Conservation (phyloP, 2,329 filamentous ascomycete species). For the Pseudohalonectria lignicola region DNA sequence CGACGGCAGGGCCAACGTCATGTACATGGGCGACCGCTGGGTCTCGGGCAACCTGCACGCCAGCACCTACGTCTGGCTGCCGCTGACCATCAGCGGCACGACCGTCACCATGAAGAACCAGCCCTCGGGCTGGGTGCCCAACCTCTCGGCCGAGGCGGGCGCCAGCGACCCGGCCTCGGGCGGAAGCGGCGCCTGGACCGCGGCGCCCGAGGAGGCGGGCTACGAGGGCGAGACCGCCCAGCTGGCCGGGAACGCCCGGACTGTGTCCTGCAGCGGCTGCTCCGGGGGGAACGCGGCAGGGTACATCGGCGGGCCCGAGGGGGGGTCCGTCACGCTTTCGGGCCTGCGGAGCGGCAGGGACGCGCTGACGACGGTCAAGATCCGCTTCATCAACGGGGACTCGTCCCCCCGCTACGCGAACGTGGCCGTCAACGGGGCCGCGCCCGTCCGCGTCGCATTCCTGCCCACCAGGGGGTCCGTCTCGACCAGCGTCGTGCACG, state of each 20-base stretch:
- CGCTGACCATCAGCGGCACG: slow-evolving; percentile 40
- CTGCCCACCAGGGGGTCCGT: slow-evolving; percentile 34
- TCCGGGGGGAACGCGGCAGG: slow-evolving; percentile 38
- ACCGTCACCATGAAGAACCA: slow-evolving; percentile 37
- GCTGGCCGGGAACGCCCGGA: slow-evolving; percentile 31
- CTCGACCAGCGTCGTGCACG: slow-evolving; percentile 34
- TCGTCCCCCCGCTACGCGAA: slow-evolving; percentile 36
- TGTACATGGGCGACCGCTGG: slow-evolving; percentile 49
- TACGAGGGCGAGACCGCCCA: slow-evolving; percentile 40
- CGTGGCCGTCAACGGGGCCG: slow-evolving; percentile 43
- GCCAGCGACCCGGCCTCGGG: background rate
- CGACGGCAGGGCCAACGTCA: slow-evolving; percentile 13
- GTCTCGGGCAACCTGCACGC: slow-evolving; percentile 35
- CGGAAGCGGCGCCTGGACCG: slow-evolving; percentile 10
- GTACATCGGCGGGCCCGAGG: slow-evolving; percentile 38
- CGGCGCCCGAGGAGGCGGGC: slow-evolving; percentile 32
- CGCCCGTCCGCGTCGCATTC: slow-evolving; percentile 38
- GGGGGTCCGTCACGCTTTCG: slow-evolving; percentile 34
- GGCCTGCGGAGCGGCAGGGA: slow-evolving; percentile 29
- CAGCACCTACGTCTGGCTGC: slow-evolving; percentile 54
- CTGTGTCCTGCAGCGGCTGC: slow-evolving; percentile 39
- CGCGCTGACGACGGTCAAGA: slow-evolving; percentile 37
- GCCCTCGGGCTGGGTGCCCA: slow-evolving; percentile 38
- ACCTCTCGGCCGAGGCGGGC: slow-evolving; percentile 6
- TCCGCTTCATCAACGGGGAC: slow-evolving; percentile 48